Percentiles rank a stretch among this genome's conserved stretches.
Evolutionary conservation across 2,329 filamentous ascomycete species (phyloP).

Genomic region (Apiospora saccharicola): DNA sequence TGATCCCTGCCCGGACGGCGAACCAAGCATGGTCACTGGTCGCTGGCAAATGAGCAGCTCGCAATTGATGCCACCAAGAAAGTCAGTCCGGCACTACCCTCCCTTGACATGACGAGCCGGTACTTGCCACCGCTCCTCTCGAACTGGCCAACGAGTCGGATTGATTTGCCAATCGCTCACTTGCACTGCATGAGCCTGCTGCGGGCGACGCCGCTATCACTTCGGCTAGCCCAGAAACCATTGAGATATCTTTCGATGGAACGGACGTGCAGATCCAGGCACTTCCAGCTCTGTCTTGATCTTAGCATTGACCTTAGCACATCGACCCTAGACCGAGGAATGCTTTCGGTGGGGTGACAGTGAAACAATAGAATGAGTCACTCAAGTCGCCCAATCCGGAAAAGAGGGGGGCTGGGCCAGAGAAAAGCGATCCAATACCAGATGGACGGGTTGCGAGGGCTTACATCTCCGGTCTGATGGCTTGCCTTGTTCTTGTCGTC

Average conservation of each 20-base stretch:
- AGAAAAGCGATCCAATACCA: not conserved
- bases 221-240: not conserved
- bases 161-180: conserved; percentile 22
- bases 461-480: not conserved
- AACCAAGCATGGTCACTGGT: not conserved
- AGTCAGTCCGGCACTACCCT: not conserved
- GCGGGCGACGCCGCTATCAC: conserved; percentile 17
- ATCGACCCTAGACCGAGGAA: not conserved
- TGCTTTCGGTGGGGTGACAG: not conserved
- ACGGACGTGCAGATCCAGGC: conserved; percentile 14
- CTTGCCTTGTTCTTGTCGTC: conserved; percentile 16
- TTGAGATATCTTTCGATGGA: conserved; percentile 11
- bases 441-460: not conserved
- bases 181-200: not conserved
- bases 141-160: not conserved
- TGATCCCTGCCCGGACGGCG: conserved; percentile 35
- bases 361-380: conserved; percentile 34
- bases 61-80: conserved; percentile 10
- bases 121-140: conserved; percentile 12
- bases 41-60: not conserved
- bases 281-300: conserved; percentile 6
- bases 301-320: not conserved
- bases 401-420: conserved; percentile 14
- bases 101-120: not conserved
- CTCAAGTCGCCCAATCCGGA: conserved; percentile 26